A percentile compares a stretch with the other conserved stretches of the same genome.
Evolutionary conservation across 805 yeast genomes (phyloP).

Genomic region (Diddensiella santjacobensis): DNA sequence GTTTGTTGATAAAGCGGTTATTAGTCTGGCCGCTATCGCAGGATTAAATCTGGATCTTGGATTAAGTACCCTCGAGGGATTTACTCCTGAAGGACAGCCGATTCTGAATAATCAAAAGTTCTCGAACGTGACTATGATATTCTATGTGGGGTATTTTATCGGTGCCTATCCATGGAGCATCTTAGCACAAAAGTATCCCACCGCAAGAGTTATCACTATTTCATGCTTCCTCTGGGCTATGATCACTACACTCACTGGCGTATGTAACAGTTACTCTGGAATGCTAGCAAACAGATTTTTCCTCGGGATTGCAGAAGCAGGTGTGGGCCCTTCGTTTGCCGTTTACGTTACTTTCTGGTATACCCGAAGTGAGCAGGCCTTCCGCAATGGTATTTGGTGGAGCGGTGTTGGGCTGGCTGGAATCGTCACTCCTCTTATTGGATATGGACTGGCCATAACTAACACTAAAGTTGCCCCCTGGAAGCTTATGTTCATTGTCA

Average conservation of each 20-base stretch:
- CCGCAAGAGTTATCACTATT: slow-evolving; percentile 32
- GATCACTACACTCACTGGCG: slow-evolving; percentile 37
- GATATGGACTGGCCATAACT: slow-evolving; percentile 46
- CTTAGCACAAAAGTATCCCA: slow-evolving; percentile 15
- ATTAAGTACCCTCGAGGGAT: slow-evolving; percentile 38
- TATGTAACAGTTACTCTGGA: slow-evolving; percentile 43
- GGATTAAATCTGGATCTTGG: slow-evolving; percentile 46
- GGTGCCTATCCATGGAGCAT: slow-evolving; percentile 25
- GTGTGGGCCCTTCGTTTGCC: slow-evolving; percentile 55
- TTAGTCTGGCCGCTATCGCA: slow-evolving; percentile 52
- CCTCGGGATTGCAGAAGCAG: slow-evolving; percentile 50
- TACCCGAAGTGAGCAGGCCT: slow-evolving; percentile 44
- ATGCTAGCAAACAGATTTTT: slow-evolving; percentile 46
- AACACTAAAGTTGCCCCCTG: slow-evolving; percentile 39
- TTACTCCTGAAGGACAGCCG: slow-evolving; percentile 14
- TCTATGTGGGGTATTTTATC: slow-evolving; percentile 39
- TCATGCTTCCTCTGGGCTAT: slow-evolving; percentile 38
- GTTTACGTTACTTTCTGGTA: slow-evolving; percentile 58
- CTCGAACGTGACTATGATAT: slow-evolving; percentile 53
- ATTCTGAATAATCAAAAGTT: slow-evolving; percentile 25
- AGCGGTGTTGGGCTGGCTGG: slow-evolving; percentile 42
- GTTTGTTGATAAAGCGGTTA: slow-evolving; percentile 52
- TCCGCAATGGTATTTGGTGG: slow-evolving; percentile 41
- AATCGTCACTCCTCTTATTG: slow-evolving; percentile 45
- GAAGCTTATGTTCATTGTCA: slow-evolving; percentile 53